Evolutionary conservation across 352 stramenopile species (phyloP).

Genomic region (Pythium folliculosum): DNA sequence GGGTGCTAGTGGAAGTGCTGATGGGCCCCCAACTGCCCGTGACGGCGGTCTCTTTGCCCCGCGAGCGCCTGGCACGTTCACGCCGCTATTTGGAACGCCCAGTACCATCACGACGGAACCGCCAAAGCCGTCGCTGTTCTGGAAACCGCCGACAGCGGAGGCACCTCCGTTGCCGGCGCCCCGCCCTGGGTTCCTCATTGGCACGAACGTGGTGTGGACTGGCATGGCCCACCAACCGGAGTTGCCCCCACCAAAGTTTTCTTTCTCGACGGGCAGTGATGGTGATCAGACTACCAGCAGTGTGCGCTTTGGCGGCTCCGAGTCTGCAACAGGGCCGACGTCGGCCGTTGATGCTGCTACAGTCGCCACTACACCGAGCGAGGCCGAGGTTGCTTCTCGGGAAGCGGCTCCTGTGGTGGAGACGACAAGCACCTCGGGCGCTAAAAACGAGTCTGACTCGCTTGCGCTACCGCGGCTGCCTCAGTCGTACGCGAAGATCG

Average conservation of each 20-base stretch:
- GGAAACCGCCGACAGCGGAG: neutral
- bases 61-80: neutral
- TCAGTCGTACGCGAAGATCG: slow-evolving; percentile 7
- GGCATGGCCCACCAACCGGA: neutral
- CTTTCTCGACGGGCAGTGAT: neutral
- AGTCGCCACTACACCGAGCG: neutral
- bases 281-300: neutral
- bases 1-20: neutral
- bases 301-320: neutral
- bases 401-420: neutral
- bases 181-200: neutral
- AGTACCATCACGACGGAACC: no score
- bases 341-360: neutral
- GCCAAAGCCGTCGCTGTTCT: neutral
- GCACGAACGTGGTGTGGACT: neutral
- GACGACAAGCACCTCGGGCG: neutral
- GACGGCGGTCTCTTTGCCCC: neutral
- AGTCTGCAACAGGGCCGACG: neutral
- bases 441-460: neutral
- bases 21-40: neutral
- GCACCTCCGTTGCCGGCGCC: neutral
- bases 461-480: slow-evolving; percentile 4
- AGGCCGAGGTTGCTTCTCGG: no score
- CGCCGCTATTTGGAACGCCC: neutral
- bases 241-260: neutral